Evolutionary conservation across 2,329 filamentous ascomycete species (phyloP), one percentile per base, ranked within the genome.

Genomic region (Talaromyces rugulosus): DNA sequence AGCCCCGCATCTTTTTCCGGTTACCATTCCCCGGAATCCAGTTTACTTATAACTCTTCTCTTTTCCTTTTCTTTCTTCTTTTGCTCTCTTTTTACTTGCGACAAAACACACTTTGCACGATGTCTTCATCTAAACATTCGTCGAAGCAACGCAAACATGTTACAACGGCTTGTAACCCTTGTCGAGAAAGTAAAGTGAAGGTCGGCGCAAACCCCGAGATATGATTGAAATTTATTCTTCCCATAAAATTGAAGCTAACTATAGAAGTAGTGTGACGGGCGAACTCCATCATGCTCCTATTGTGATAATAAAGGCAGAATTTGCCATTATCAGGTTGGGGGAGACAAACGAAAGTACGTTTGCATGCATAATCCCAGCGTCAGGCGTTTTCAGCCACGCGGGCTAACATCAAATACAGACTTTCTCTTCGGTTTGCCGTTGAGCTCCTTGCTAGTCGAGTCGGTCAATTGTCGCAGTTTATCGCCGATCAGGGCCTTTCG

Each of bases 131-230:
- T 18, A 30, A 28, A 30, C 51, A 28, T 8, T 18, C 30, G 7
- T 36, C 53, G 18, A 31, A 31, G 12, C n/a, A 30, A 34, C 53
- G 53, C 23, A 67, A 66, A 36, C 67, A 70, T 65, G 64, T 67
- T 61, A 66, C 67, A 0, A 71, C 69, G 56, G 69, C 68, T 27
- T 71, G 69, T 52, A 54, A 63, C 9, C 44, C 68, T 31, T 78
- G 76, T 65, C 71, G 75, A n/a, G 70, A 76, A 56, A 71, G 76
- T 54, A 78, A 77, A 63, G 71, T 77, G 51, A 77, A 75, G 68
- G 76, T 78, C 56, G 61, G 71, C 64, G 18, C 18, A 18, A 31
- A 61, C 16, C 51, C 59, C 27, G 50, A 33, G 6, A 33, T 33
- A 9, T 9, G 1, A 33, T 33, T 33, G 40, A 4, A 6, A 44